phyloP scores from a whole-genome alignment of 331 rosid species.

The Stylosanthes scabra region DNA sequence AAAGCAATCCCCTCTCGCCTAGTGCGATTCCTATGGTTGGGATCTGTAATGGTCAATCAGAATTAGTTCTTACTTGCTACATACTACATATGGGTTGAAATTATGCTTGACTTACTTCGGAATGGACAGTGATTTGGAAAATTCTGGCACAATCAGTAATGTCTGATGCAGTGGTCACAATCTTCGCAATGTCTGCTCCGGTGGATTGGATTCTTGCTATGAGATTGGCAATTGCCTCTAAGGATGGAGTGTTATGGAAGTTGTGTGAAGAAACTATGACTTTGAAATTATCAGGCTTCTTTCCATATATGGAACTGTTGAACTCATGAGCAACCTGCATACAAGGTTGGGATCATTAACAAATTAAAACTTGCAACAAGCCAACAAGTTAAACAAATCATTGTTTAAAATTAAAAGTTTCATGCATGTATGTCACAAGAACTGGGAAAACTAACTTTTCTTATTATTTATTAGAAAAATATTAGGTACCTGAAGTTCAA shows the following conservation, averaged over 20 bases:
- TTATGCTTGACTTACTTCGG: slow-evolving; percentile 62
- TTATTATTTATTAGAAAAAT: no score
- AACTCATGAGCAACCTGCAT: slow-evolving; percentile 67
- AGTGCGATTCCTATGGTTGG: slow-evolving; percentile 73
- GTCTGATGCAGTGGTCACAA: slow-evolving; percentile 76
- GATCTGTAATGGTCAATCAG: slow-evolving; percentile 50
- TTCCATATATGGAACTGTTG: slow-evolving; percentile 51
- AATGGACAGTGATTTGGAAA: slow-evolving; percentile 64
- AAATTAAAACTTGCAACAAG: not conserved
- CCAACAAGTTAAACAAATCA: no score
- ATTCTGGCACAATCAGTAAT: slow-evolving; percentile 66
- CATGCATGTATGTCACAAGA: no score
- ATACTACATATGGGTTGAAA: not conserved
- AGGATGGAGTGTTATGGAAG: slow-evolving; percentile 67
- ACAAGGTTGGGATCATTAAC: not conserved
- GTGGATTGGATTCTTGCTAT: slow-evolving; percentile 69
- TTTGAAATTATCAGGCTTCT: slow-evolving; percentile 63
- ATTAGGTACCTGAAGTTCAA: slow-evolving; percentile 74
- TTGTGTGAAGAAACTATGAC: slow-evolving; percentile 77
- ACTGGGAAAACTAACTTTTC: no score
- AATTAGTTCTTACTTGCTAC: not conserved
- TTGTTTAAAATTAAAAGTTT: no score
- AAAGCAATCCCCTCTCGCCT: slow-evolving; percentile 73
- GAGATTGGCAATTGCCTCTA: slow-evolving; percentile 70
- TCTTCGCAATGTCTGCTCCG: slow-evolving; percentile 81